Evolutionary conservation across 108 stramenopile genomes (phyloP).

Genomic region (Chaetoceros tenuissimus): DNA sequence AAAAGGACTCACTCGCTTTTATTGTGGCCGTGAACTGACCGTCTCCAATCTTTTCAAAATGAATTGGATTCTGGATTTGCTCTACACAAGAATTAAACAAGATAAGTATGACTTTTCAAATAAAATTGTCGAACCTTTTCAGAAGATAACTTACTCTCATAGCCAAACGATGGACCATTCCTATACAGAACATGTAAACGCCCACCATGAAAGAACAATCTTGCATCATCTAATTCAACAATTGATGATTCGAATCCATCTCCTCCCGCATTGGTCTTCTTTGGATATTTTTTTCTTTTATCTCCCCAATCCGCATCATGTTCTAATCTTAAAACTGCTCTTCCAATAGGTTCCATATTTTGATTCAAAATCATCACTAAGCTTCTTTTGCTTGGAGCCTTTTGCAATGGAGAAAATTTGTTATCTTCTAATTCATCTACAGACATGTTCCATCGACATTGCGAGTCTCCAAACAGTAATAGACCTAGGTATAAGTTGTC

Average conservation of each 20-base stretch:
- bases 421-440: constrained; percentile 28
- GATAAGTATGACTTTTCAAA: neutral
- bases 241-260: constrained; percentile 9
- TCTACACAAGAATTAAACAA: neutral
- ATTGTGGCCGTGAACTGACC: constrained; percentile 30
- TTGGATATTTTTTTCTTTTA: constrained; percentile 14
- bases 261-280: neutral
- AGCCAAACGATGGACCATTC: constrained; percentile 75
- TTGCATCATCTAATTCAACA: constrained; percentile 70
- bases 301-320: constrained; percentile 59
- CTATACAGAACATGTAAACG: constrained; percentile 68
- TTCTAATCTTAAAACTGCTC: constrained; percentile 54
- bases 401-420: constrained; percentile 21
- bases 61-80: constrained; percentile 68
- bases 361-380: constrained; percentile 34
- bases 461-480: constrained; percentile 40
- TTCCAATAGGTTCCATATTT: constrained; percentile 37
- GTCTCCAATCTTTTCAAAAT: constrained; percentile 25
- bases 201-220: constrained; percentile 58
- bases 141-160: constrained; percentile 29
- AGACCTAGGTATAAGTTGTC: constrained; percentile 20
- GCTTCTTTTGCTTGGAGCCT: constrained; percentile 53
- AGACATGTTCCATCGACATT: constrained; percentile 56
- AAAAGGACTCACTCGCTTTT: constrained; percentile 63
- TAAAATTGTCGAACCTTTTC: neutral